Base-by-base conservation (phyloP, 495 filamentous ascomycete species). In the Echria macrotheca region DNA sequence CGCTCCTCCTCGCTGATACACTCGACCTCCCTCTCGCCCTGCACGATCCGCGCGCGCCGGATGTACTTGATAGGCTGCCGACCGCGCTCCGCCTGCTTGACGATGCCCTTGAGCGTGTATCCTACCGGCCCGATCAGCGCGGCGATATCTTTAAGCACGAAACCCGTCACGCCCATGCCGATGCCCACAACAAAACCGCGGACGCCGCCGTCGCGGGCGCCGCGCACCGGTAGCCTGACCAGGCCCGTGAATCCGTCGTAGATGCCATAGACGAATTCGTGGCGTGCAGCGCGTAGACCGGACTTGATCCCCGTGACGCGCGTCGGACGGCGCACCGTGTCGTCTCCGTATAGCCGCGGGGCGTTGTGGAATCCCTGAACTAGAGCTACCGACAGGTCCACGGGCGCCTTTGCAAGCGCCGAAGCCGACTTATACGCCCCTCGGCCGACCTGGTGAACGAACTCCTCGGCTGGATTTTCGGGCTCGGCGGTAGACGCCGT, bases 291-390 rank as follows among this genome's bases (percentile, higher is more conserved):
- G 7, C 69, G 71, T 22, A 86, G 69, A 4, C 85, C 85, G 2
- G 82, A 86, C 25, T 76, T 71, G 43, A 87, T 75, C 2, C 83
- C 86, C 4, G 82, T 84, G 25, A 89, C 78, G 4, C 81, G 72
- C 5, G 71, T 44, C 61, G 77, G 37, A 68, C 75, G 21, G 73
- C 76, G 44, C 4, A 65, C 59, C 8, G 63, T 65, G 52, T 66
- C 58, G 56, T 74, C 53, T 22, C 86, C 86, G 55, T 89, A 88
- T 1, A 95, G 70, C 0, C 86, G 77, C 1, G 89, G 89, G 0
- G 87, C 85, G 53, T 90, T 90, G 60, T 91, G 86, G 50, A 91
- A 85, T 1, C 89, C 89, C 57, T 91, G 87, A 2, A 85, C 80
- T 2, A 91, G 60, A 0, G 88, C 86, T 1, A 90, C 67, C 4